These are phyloP conservation scores for Cryphonectria naterciae DNA, from an alignment of 2,329 filamentous ascomycete species.

Conservation along the genomic window DNA sequence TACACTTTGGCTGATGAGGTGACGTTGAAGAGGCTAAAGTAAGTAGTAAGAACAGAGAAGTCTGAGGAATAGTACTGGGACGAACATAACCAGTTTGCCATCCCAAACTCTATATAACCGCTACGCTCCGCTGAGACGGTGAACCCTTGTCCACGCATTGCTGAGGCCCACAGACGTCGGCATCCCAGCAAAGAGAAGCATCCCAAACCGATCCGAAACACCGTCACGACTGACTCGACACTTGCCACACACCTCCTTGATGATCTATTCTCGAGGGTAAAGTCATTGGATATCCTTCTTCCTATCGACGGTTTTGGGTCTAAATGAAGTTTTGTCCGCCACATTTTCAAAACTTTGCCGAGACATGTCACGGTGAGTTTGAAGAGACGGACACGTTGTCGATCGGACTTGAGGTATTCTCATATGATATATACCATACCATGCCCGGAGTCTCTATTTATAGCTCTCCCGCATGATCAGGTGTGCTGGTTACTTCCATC, in stretches of 20 bases:
- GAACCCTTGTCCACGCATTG: not conserved
- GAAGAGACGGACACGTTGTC: not conserved
- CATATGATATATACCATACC: not conserved
- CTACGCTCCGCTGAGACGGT: not conserved
- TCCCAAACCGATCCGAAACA: slow-evolving; percentile 24
- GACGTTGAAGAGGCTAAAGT: not conserved
- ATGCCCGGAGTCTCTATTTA: not conserved
- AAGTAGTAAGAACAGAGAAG: not conserved
- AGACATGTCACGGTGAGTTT: not conserved
- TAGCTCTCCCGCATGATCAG: not conserved
- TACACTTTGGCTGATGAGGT: not conserved
- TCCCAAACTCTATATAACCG: not conserved
- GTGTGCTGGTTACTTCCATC: not conserved
- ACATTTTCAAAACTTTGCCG: not conserved
- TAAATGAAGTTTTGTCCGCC: not conserved
- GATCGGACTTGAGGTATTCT: not conserved
- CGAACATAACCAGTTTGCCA: not conserved
- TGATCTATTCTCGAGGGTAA: not conserved
- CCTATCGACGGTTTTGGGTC: not conserved
- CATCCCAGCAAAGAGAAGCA: not conserved
- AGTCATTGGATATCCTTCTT: too few species aligned
- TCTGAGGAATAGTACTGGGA: not conserved
- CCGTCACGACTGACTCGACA: slow-evolving; percentile 12
- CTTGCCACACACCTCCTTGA: not conserved
- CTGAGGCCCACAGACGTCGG: not conserved